These are phyloP conservation scores for Populus hybrid DNA, from an alignment of 441 rosid genomes.

Conservation along the genomic window DNA sequence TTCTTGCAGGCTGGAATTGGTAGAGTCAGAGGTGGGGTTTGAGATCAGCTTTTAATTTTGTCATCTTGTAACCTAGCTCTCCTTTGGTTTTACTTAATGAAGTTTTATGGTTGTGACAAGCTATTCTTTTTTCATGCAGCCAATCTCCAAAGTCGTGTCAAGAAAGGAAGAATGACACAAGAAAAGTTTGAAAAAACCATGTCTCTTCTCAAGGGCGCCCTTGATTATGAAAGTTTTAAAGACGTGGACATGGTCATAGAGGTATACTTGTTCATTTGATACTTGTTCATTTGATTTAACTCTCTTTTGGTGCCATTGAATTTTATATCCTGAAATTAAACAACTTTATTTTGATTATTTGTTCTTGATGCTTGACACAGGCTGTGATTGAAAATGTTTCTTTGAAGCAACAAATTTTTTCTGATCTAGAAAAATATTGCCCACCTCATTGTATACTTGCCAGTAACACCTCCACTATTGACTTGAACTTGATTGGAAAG, in stretches of 20 bases:
- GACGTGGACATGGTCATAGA: slow-evolving; percentile 97
- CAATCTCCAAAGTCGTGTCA: slow-evolving; percentile 86
- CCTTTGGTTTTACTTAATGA: slow-evolving; percentile 7
- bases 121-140: slow-evolving; percentile 39
- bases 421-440: slow-evolving; percentile 85
- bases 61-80: not conserved
- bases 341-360: slow-evolving; percentile 16
- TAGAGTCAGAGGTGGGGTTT: slow-evolving; percentile 72
- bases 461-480: slow-evolving; percentile 93
- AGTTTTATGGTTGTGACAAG: slow-evolving; percentile 7
- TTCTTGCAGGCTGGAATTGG: slow-evolving; percentile 84
- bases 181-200: slow-evolving; percentile 85
- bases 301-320: not conserved
- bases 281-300: not conserved
- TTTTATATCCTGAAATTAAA: slow-evolving; percentile 14
- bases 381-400: slow-evolving; percentile 89
- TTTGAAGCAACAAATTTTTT: slow-evolving; percentile 88
- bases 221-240: slow-evolving; percentile 81
- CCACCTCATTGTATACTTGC: slow-evolving; percentile 89
- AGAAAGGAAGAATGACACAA: slow-evolving; percentile 72
- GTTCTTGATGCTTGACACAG: slow-evolving; percentile 51
- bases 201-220: slow-evolving; percentile 74
- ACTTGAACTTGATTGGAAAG: slow-evolving; percentile 83
- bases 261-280: slow-evolving; percentile 37
- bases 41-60: not conserved